These are phyloP conservation scores for Lasiodiplodia theobromae DNA, from an alignment of 2,329 filamentous ascomycete species.

Conservation along the genomic window DNA sequence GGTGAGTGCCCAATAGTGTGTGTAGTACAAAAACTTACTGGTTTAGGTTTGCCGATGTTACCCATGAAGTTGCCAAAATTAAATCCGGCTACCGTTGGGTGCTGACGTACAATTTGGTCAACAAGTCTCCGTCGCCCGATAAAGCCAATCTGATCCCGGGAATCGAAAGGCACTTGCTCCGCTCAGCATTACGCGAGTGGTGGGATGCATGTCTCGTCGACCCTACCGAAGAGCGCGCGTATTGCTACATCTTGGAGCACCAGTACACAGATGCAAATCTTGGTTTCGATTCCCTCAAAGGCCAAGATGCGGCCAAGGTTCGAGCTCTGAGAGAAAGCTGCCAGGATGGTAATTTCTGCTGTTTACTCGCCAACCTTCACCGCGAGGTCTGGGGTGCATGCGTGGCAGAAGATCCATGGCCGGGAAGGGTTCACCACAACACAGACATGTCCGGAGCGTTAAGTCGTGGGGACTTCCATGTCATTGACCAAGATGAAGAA, in stretches of 20 bases:
- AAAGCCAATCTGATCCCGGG: slow-evolving; percentile 14
- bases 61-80: slow-evolving; percentile 56
- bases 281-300: slow-evolving; percentile 35
- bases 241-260: slow-evolving; percentile 39
- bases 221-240: slow-evolving; percentile 3
- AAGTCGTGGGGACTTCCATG: slow-evolving; percentile 19
- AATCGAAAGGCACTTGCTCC: slow-evolving; percentile 28
- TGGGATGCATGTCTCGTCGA: not conserved
- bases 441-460: slow-evolving; percentile 30
- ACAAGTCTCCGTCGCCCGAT: slow-evolving; percentile 30
- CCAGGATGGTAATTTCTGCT: slow-evolving; percentile 24
- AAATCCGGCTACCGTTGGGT: slow-evolving; percentile 58
- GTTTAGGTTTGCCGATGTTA: slow-evolving; percentile 61
- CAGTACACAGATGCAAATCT: slow-evolving; percentile 33
- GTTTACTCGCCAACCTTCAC: not conserved
- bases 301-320: slow-evolving; percentile 35
- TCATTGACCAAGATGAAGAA: not conserved
- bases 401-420: not conserved
- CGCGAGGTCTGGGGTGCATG: slow-evolving; percentile 20
- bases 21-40: too few relatives aligned
- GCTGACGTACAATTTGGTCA: slow-evolving; percentile 61
- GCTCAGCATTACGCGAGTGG: slow-evolving; percentile 26
- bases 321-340: slow-evolving; percentile 32
- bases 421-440: not conserved
- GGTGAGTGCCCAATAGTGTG: not conserved